Conservation (phyloP, 2,329 filamentous ascomycete genomes). For the Aspergillus viridinutans region DNA sequence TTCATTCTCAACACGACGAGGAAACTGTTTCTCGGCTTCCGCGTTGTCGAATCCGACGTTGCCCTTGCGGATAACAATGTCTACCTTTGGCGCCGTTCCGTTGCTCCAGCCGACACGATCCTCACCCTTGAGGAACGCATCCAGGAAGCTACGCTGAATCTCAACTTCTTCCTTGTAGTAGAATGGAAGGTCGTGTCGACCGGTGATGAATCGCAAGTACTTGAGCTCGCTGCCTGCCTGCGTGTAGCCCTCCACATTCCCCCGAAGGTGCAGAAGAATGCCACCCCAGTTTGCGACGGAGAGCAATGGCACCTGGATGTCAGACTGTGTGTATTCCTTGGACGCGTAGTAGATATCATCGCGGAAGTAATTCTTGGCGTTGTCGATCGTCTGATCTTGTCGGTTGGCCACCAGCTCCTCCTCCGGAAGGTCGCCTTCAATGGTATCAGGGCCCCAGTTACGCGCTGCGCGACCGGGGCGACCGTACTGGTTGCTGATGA, state of each 20-base stretch:
- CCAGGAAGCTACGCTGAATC: constrained; percentile 63
- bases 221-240: constrained; percentile 64
- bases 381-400: constrained; percentile 43
- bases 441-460: constrained; percentile 50
- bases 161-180: constrained; percentile 68
- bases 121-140: constrained; percentile 66
- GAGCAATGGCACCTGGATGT: constrained; percentile 64
- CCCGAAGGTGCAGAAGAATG: constrained; percentile 64
- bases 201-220: constrained; percentile 65
- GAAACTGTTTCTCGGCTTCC: too few relatives aligned
- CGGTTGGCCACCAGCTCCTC: constrained; percentile 36
- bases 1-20: too few relatives aligned
- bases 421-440: constrained; percentile 37
- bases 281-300: constrained; percentile 69
- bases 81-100: constrained; percentile 58
- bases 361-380: constrained; percentile 51
- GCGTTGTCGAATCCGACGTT: constrained; percentile 59
- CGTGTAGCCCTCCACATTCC: constrained; percentile 63
- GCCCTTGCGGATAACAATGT: constrained; percentile 60
- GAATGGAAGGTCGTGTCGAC: constrained; percentile 67
- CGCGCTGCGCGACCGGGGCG: constrained; percentile 45
- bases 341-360: constrained; percentile 62
- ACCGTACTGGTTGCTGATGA: constrained; percentile 66
- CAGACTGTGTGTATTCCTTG: constrained; percentile 60
- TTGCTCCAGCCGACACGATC: constrained; percentile 47